A percentile compares a stretch with the other conserved stretches of the same genome.
phyloP scores from a whole-genome alignment of 2,329 filamentous ascomycete genomes.

The Aspergillus thermomutatus region DNA sequence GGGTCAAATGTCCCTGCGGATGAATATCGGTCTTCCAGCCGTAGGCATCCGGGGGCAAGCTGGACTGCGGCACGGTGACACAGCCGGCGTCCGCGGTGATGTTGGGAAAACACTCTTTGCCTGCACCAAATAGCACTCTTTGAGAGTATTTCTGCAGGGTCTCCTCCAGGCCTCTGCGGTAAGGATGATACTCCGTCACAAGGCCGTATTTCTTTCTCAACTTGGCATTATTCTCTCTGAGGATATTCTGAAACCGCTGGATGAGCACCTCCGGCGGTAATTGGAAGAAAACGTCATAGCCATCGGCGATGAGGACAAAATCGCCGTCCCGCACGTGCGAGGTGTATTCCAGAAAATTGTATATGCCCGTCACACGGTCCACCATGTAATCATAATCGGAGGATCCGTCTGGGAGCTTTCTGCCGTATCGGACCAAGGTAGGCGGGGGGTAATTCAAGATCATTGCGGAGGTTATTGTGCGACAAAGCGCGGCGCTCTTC shows the following conservation, averaged over 20 bases:
- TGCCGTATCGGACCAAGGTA: conserved; percentile 49
- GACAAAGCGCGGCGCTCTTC: conserved; percentile 53
- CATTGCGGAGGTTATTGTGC: conserved; percentile 55
- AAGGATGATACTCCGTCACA: conserved; percentile 19
- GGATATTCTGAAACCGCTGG: conserved; percentile 56
- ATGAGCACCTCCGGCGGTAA: conserved; percentile 62
- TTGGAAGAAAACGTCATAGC: conserved; percentile 63
- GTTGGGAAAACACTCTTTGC: conserved; percentile 51
- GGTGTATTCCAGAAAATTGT: conserved; percentile 47
- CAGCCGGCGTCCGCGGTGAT: conserved; percentile 48
- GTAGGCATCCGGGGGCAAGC: conserved; percentile 49
- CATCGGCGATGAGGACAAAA: conserved; percentile 62
- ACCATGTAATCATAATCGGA: conserved; percentile 43
- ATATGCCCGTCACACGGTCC: conserved; percentile 44
- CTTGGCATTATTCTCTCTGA: conserved; percentile 52
- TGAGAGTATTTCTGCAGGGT: conserved; percentile 46
- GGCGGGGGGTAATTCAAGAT: conserved; percentile 59
- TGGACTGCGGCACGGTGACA: conserved; percentile 50
- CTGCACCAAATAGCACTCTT: conserved; percentile 54
- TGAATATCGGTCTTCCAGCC: conserved; percentile 42
- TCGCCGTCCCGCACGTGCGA: conserved; percentile 55
- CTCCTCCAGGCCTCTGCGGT: conserved; percentile 17
- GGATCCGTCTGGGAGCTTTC: conserved; percentile 21
- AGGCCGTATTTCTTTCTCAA: conserved; percentile 50
- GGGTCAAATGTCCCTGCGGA: conserved; percentile 35